phyloP scores from a whole-genome alignment of 1,284 basidiomycete species.

The Bjerkandera adusta region DNA sequence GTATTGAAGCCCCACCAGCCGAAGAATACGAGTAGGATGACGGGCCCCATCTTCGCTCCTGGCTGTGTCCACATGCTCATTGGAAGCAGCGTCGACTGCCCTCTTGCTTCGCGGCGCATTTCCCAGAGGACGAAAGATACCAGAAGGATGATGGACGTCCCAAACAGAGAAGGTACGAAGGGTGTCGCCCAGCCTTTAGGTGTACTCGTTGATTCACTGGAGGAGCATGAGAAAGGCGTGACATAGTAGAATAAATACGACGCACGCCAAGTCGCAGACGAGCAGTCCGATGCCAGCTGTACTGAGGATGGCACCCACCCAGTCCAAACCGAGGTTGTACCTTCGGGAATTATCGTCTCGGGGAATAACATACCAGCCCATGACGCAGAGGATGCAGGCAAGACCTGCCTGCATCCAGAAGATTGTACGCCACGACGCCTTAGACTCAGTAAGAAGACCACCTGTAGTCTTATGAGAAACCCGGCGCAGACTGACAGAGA shows the following conservation, averaged over 20 bases:
- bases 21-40: conserved; percentile 32
- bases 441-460: conserved; percentile 30
- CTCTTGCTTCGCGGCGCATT: conserved; percentile 26
- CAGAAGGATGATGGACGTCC: conserved; percentile 28
- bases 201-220: conserved; percentile 31
- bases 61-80: conserved; percentile 32
- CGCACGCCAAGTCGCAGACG: conserved; percentile 32
- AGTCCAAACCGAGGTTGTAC: conserved; percentile 36
- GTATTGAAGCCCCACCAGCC: conserved; percentile 33
- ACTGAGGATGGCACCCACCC: conserved; percentile 33
- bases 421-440: conserved; percentile 31
- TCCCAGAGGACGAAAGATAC: conserved; percentile 30
- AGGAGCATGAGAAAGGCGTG: not conserved
- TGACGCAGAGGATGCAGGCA: conserved; percentile 25
- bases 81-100: conserved; percentile 30
- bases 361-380: conserved; percentile 25
- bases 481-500: not conserved
- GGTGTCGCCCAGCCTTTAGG: conserved; percentile 32
- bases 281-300: conserved; percentile 30
- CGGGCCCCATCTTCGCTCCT: conserved; percentile 27
- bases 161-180: conserved; percentile 28
- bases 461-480: conserved; percentile 16
- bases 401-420: conserved; percentile 34
- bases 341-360: conserved; percentile 15
- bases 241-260: conserved; percentile 7